These are phyloP conservation scores for Triangularia setosa DNA, from an alignment of 2,329 filamentous ascomycete genomes.

Conservation along the genomic window DNA sequence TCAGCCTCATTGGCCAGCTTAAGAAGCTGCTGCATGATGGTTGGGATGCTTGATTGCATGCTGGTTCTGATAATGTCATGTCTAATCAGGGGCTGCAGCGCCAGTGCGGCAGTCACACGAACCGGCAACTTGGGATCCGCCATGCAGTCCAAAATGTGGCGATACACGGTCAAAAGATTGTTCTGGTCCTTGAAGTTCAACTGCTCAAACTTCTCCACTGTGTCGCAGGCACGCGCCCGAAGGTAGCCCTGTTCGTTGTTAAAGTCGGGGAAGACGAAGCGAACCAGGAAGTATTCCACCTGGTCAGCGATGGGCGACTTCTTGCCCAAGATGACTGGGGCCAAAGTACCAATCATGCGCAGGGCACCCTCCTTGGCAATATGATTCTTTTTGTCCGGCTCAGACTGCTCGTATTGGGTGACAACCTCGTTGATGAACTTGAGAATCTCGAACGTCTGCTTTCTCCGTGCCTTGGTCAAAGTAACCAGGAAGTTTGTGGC, in stretches of 20 bases:
- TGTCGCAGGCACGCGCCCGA: conserved; percentile 91
- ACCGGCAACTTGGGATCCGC: conserved; percentile 90
- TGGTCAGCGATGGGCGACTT: conserved; percentile 97
- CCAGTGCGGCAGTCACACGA: conserved; percentile 87
- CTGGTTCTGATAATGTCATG: conserved; percentile 90
- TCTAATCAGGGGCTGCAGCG: conserved; percentile 89
- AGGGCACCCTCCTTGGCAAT: conserved; percentile 94
- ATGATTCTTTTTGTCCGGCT: conserved; percentile 87
- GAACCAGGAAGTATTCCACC: conserved; percentile 97
- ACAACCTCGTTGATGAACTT: conserved; percentile 94
- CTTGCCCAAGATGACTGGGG: conserved; percentile 91
- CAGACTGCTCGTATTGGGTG: conserved; percentile 80
- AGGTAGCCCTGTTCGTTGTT: conserved; percentile 88
- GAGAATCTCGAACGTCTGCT: conserved; percentile 92
- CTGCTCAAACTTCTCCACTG: conserved; percentile 95
- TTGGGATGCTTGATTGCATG: conserved; percentile 97
- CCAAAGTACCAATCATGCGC: conserved; percentile 93
- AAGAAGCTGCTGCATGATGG: conserved; percentile 97
- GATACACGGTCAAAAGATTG: conserved; percentile 94
- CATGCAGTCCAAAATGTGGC: conserved; percentile 96
- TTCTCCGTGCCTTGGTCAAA: conserved; percentile 87
- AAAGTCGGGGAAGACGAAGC: conserved; percentile 98
- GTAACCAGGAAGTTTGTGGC: conserved; percentile 96
- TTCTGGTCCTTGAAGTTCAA: conserved; percentile 95
- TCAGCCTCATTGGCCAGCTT: conserved; percentile 98